These are phyloP conservation scores for Pseudoperonospora humuli DNA, from an alignment of 352 stramenopile species.

Conservation along the genomic window DNA sequence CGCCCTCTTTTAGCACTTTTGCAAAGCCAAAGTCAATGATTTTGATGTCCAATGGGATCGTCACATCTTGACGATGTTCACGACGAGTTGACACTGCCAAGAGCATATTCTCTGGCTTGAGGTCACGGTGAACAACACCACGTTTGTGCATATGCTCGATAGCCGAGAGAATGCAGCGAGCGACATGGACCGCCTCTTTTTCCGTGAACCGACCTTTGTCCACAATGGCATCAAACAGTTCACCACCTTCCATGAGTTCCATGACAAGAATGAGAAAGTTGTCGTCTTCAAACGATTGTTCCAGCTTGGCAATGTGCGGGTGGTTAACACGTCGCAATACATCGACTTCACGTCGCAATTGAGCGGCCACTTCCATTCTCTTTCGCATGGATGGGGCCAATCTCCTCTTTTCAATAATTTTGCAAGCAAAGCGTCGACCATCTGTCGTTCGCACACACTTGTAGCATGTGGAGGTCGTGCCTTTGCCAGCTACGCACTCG, in stretches of 20 bases:
- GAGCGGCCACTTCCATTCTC: conserved; percentile 42
- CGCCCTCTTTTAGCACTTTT: conserved; percentile 76
- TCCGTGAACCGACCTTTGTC: conserved; percentile 54
- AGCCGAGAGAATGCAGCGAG: conserved; percentile 49
- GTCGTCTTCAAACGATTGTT: conserved; percentile 61
- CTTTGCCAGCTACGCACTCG: conserved; percentile 51
- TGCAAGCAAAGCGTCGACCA: conserved; percentile 52
- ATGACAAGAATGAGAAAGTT: conserved; percentile 61
- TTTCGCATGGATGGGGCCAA: conserved; percentile 40
- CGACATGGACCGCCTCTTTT: conserved; percentile 42
- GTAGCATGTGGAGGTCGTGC: conserved; percentile 70
- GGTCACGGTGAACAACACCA: conserved; percentile 60
- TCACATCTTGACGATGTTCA: conserved; percentile 6
- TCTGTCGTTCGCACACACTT: conserved; percentile 40
- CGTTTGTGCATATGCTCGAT: conserved; percentile 69
- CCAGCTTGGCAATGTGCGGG: conserved; percentile 59
- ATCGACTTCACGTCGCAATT: conserved; percentile 59
- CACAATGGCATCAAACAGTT: conserved; percentile 79
- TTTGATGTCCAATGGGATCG: conserved; percentile 73
- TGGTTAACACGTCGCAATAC: conserved; percentile 56
- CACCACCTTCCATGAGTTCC: conserved; percentile 67
- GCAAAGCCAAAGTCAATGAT: conserved; percentile 99
- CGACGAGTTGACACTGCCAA: conserved; percentile 28
- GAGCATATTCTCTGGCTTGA: conserved; percentile 77
- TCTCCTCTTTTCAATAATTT: conserved; percentile 69